Percentiles rank a stretch among this genome's conserved stretches.
Conservation (phyloP, 805 yeast species). For the Lipomyces oligophaga region DNA sequence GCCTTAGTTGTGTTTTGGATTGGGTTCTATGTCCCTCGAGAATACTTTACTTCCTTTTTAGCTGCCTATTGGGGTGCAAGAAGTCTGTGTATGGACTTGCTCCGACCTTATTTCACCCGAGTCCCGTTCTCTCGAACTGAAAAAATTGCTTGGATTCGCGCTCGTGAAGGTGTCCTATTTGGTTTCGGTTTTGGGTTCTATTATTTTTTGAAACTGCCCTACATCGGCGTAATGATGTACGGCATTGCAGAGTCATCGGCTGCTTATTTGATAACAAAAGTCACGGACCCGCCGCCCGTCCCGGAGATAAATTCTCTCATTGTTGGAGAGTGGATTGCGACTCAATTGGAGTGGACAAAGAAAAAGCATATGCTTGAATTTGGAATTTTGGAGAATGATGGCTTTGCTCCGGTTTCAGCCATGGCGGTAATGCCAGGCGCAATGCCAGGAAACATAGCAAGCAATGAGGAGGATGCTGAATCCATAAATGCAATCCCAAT, state of each 20-base stretch:
- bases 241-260: slow-evolving; percentile 53
- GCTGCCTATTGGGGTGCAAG: slow-evolving; percentile 48
- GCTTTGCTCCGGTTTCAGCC: slow-evolving; percentile 7
- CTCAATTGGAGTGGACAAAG: slow-evolving; percentile 20
- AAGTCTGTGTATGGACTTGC: slow-evolving; percentile 45
- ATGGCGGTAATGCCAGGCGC: neutral
- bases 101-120: slow-evolving; percentile 49
- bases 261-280: slow-evolving; percentile 52
- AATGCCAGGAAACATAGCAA: no score
- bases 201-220: slow-evolving; percentile 44
- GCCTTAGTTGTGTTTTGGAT: slow-evolving; percentile 41
- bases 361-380: slow-evolving; percentile 13
- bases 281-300: slow-evolving; percentile 32
- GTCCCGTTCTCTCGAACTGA: slow-evolving; percentile 42
- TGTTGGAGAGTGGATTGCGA: slow-evolving; percentile 17
- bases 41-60: slow-evolving; percentile 40
- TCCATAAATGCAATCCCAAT: no score
- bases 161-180: slow-evolving; percentile 53
- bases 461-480: no score
- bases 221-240: slow-evolving; percentile 47
- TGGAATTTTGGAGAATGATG: slow-evolving; percentile 12
- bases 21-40: slow-evolving; percentile 40
- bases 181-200: slow-evolving; percentile 54
- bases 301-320: no score
- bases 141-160: slow-evolving; percentile 48